Evolutionary conservation across 805 yeast species (phyloP), one percentile per base, ranked within the genome.

Genomic region (Candida rishiriensis): DNA sequence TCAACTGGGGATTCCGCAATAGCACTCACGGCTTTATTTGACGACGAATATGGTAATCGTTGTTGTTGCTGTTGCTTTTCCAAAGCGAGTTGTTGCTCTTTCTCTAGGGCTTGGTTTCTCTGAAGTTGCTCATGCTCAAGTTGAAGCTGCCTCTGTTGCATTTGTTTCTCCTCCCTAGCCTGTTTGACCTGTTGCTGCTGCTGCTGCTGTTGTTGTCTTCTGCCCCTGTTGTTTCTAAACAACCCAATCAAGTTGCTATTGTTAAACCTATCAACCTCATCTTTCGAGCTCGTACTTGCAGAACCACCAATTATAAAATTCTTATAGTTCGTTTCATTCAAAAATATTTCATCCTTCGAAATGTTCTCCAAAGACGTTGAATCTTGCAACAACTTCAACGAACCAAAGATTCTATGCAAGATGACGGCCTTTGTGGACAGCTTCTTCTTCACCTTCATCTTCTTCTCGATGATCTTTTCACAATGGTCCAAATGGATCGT

Each of bases 331-430:
- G 46, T 54, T 35, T 64, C 69, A 47, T 65, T 66, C 26, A 66
- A 43, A 42, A 64, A 66, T 6, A 66, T 57, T 40, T 66, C 71
- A 14, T 54, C 58, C 37, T 60, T 56, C 28, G 59, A 55, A 17
- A 66, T 63, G 28, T 60, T 63, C 40, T 63, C 68, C 40, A 72
- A 63, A 46, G 80, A 74, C 0, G 95, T 86, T 12, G 89, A 79
- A 57, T 85, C 93, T 57, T 87, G 95, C 38, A 88, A 73, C 45
- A 86, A 64, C 51, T 84, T 85, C 53, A 87, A 61, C 36, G 87
- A 82, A 54, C 86, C 81, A 57, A 84, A 86, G 44, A 88, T 83
- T 34, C 95, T 69, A 60, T 88, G 96, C 42, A 88, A 66, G 29
- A 84, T 76, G 44, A 79, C 71, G 1, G 96, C 95, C 62, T 88